Percentiles rank a stretch among this genome's conserved stretches.
Evolutionary conservation across 1,284 basidiomycete species (phyloP).

Genomic region (Fistulinella staudtii): DNA sequence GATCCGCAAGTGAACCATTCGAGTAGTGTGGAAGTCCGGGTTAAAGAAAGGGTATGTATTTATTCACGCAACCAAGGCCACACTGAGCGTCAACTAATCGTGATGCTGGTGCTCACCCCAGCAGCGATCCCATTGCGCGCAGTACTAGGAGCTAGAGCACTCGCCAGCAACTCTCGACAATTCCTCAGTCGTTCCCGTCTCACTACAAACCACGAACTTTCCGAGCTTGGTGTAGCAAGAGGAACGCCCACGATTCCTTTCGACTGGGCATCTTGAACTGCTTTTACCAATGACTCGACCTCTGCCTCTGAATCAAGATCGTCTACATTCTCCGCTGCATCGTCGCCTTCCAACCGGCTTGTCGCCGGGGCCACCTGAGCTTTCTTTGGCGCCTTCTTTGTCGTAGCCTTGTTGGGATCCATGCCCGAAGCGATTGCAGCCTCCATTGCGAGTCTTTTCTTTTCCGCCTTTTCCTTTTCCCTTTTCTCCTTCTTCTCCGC

Average conservation of each 20-base stretch:
- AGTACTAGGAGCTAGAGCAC: constrained; percentile 41
- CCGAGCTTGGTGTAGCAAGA: constrained; percentile 46
- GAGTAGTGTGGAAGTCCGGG: neutral
- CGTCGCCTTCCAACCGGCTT: constrained; percentile 47
- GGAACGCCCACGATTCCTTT: constrained; percentile 48
- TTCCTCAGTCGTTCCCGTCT: constrained; percentile 68
- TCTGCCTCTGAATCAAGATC: constrained; percentile 79
- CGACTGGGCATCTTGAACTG: constrained; percentile 52
- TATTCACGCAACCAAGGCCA: too few species aligned
- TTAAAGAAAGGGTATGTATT: constrained; percentile 7
- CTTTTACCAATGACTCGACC: constrained; percentile 51
- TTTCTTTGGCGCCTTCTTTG: constrained; percentile 58
- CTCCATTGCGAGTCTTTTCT: constrained; percentile 65
- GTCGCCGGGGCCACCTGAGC: constrained; percentile 43
- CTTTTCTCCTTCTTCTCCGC: constrained; percentile 78
- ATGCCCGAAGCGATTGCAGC: constrained; percentile 59
- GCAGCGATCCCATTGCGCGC: constrained; percentile 25
- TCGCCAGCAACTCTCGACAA: constrained; percentile 61
- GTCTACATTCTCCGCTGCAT: constrained; percentile 69
- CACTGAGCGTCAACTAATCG: constrained; percentile 13
- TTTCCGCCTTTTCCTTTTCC: constrained; percentile 72
- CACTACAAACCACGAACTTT: constrained; percentile 67
- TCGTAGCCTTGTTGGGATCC: constrained; percentile 39
- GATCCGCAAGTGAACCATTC: constrained; percentile 68
- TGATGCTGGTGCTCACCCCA: constrained; percentile 18